Conservation (phyloP, 768 basidiomycete species). For the Suillus subluteus region DNA sequence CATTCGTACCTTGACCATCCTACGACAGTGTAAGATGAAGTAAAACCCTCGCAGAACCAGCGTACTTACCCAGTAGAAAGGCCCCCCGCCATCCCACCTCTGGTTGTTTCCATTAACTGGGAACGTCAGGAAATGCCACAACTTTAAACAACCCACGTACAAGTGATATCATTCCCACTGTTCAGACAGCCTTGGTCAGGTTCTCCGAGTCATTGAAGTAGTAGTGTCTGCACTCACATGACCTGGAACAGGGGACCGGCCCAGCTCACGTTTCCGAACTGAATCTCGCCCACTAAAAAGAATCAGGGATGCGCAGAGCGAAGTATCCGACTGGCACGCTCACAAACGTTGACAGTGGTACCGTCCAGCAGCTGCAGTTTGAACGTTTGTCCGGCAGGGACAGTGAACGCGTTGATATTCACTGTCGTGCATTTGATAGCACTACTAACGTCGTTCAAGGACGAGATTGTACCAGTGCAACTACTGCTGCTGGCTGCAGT, state of each 20-base stretch:
- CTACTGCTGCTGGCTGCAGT: constrained; percentile 14
- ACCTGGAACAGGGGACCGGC: constrained; percentile 57
- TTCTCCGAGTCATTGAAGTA: not conserved
- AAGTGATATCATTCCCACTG: constrained; percentile 53
- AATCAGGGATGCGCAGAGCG: not conserved
- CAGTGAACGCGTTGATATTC: constrained; percentile 58
- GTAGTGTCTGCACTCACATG: constrained; percentile 36
- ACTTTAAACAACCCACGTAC: constrained; percentile 33
- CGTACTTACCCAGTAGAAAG: constrained; percentile 44
- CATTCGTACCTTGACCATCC: constrained; percentile 30
- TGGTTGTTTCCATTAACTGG: constrained; percentile 45
- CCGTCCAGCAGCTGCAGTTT: constrained; percentile 48
- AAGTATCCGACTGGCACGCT: constrained; percentile 22
- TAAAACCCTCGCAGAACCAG: not conserved
- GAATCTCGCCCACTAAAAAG: constrained; percentile 56
- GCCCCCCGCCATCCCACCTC: constrained; percentile 45
- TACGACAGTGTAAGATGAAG: constrained; percentile 13
- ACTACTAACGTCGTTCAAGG: constrained; percentile 49
- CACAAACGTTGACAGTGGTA: constrained; percentile 63
- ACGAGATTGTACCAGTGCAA: constrained; percentile 59
- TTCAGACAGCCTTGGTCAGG: not conserved
- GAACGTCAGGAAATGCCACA: not conserved
- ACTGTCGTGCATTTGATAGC: constrained; percentile 62
- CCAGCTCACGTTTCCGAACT: constrained; percentile 57
- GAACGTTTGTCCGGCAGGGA: constrained; percentile 56